Evolutionary conservation across 495 filamentous ascomycete species (phyloP).

Genomic region (Letharia lupina): DNA sequence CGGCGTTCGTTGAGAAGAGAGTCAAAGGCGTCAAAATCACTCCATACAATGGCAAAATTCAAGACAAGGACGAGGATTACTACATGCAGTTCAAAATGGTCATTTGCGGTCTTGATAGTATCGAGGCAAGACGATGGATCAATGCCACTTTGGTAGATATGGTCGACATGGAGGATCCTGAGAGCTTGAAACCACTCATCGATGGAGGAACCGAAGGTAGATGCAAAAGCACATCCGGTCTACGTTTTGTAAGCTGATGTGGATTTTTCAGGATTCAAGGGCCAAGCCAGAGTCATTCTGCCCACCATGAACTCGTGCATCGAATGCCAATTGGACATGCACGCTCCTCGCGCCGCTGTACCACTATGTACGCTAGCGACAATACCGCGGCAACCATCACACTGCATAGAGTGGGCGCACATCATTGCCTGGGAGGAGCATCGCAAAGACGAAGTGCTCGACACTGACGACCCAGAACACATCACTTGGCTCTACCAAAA

Average conservation of each 20-base stretch:
- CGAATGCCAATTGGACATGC: constrained; percentile 98
- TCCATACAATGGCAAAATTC: constrained; percentile 86
- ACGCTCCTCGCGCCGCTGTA: constrained; percentile 85
- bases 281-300: constrained; percentile 85
- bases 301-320: constrained; percentile 91
- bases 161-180: constrained; percentile 70
- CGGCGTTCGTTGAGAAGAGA: constrained; percentile 78
- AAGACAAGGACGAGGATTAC: constrained; percentile 94
- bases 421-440: constrained; percentile 68
- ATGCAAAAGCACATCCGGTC: not conserved
- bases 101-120: constrained; percentile 93
- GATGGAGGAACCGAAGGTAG: constrained; percentile 93
- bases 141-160: constrained; percentile 87
- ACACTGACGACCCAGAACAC: constrained; percentile 94
- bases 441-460: constrained; percentile 55
- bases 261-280: constrained; percentile 68
- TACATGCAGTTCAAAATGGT: constrained; percentile 96
- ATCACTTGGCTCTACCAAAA: constrained; percentile 94
- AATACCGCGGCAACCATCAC: constrained; percentile 93
- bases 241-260: constrained; percentile 20
- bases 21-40: constrained; percentile 89
- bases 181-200: constrained; percentile 82
- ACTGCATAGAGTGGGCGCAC: constrained; percentile 99
- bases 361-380: constrained; percentile 95
- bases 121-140: constrained; percentile 97